Conservation (phyloP, 768 basidiomycete genomes). For the Pleurotus sapidus region DNA sequence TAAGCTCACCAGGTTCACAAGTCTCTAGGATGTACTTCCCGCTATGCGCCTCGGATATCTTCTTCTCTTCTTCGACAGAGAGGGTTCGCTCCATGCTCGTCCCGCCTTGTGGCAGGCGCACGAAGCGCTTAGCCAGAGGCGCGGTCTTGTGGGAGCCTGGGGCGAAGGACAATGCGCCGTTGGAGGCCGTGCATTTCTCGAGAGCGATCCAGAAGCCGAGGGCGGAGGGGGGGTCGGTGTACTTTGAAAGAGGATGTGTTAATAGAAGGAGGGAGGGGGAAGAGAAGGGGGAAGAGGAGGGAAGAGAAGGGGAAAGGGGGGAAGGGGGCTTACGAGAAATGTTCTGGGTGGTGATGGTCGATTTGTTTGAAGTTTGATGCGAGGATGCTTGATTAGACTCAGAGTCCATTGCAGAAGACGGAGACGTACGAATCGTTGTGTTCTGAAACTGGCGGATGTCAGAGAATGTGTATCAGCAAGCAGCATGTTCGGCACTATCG, state of each 20-base stretch:
- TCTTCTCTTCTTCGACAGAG: slow-evolving; percentile 30
- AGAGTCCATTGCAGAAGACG: background rate
- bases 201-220: slow-evolving; percentile 94
- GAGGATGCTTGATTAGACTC: background rate
- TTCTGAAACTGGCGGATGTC: slow-evolving; percentile 58
- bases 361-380: background rate
- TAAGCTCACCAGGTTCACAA: slow-evolving; percentile 64
- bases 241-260: no score
- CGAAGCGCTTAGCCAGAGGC: slow-evolving; percentile 80
- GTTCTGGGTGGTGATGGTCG: slow-evolving; percentile 41
- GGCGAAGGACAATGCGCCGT: slow-evolving; percentile 85
- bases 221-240: slow-evolving; percentile 84
- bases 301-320: background rate
- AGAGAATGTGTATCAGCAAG: background rate
- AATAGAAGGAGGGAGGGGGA: no score
- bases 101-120: slow-evolving; percentile 71
- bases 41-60: slow-evolving; percentile 21
- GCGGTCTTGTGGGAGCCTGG: slow-evolving; percentile 85
- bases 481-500: background rate
- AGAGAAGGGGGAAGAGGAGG: no score
- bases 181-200: slow-evolving; percentile 78
- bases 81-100: slow-evolving; percentile 79
- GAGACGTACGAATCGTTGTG: slow-evolving; percentile 89
- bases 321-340: slow-evolving; percentile 53
- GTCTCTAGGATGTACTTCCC: slow-evolving; percentile 63